These are phyloP conservation scores for Stevia rebaudiana DNA, from an alignment of 140 eudicot species.

Conservation along the genomic window DNA sequence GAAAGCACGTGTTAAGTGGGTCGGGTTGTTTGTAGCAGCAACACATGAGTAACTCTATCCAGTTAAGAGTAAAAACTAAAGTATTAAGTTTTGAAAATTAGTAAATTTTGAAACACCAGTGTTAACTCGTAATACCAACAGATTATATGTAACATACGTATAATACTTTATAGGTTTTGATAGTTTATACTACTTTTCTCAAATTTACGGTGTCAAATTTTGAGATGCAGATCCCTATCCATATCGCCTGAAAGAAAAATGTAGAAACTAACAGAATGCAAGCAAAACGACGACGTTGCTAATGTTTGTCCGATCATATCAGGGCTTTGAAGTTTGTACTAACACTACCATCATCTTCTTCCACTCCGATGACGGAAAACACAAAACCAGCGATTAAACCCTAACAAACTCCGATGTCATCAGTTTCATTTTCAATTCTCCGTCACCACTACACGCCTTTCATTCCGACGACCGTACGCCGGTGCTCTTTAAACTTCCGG, in stretches of 20 bases:
- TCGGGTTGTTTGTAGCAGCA: too few species aligned
- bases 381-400: slow-evolving; percentile 5
- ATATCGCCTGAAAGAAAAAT: not conserved
- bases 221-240: not conserved
- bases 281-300: slow-evolving; percentile 14
- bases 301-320: not conserved
- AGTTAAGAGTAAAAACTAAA: too few species aligned
- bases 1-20: too few species aligned
- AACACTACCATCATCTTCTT: not conserved
- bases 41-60: too few species aligned
- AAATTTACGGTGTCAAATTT: not conserved
- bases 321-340: not conserved
- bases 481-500: slow-evolving; percentile 21
- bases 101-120: too few species aligned
- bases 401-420: slow-evolving; percentile 29
- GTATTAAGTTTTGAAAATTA: too few species aligned
- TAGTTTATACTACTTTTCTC: too few species aligned
- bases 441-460: slow-evolving; percentile 39
- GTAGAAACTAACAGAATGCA: not conserved
- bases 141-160: too few species aligned
- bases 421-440: slow-evolving; percentile 35
- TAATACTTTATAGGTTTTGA: too few species aligned
- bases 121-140: too few species aligned
- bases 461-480: slow-evolving; percentile 21
- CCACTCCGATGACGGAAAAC: slow-evolving; percentile 13